Evolutionary conservation across 2,329 filamentous ascomycete species (phyloP), one percentile per base, ranked within the genome.

Genomic region (Dichotomopilus funicola): DNA sequence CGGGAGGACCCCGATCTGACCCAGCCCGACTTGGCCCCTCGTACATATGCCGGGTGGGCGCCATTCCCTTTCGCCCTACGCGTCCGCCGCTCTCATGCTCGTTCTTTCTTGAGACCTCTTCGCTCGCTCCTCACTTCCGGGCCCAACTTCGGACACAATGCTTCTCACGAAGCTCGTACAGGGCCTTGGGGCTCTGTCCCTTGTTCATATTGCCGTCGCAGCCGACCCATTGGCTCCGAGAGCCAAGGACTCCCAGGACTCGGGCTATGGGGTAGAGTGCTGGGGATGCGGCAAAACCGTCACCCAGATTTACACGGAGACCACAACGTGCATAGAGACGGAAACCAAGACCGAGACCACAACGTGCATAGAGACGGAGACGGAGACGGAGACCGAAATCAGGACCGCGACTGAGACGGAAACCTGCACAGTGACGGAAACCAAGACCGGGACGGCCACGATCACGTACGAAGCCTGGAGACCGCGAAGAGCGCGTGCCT

Each of bases 1-100:
- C 1, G 10, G 42, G 42, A 33, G 19, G 19, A n/a, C 55, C 53
- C 42, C 33, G 48, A 49, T 33, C 52, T 50, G 35, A 45, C 58
- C 40, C 52, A 56, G 40, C 11, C 40, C 13, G 37, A 38, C 37
- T 12, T 12, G 8, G 12, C 8, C 37, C 40, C 40, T n/a, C 56
- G 54, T 52, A 56, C 64, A 65, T 64, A 64, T 64, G 57, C 57
- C 53, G 55, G 55, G 57, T 53, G 43, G 53, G 57, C 59, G 52
- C 61, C 58, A 57, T 58, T 43, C 36, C 46, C 43, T 49, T 51
- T 46, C 46, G 37, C 6, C 12, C 51, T 47, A 53, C 33, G 38
- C 63, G 54, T 51, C 62, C 62, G 61, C 53, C 62, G 57, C 53
- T 55, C 58, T 45, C 61, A 59, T 61, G 37, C 44, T 65, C 63